Percentiles rank a stretch among this genome's conserved stretches.
Conservation (phyloP, 768 basidiomycete species). For the Punctularia strigosozonata region DNA sequence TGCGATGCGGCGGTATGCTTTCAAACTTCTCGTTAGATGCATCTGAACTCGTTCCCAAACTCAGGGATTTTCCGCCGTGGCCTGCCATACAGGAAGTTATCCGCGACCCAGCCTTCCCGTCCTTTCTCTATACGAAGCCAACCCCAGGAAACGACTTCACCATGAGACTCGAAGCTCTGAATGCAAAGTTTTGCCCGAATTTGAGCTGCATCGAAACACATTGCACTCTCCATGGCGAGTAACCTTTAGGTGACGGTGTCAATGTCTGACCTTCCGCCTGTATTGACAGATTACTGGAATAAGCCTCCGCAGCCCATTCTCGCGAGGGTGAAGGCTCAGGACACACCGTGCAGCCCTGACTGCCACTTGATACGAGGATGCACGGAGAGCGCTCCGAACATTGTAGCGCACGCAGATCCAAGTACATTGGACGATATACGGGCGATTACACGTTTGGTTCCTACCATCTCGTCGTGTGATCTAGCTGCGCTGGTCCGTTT, state of each 20-base stretch:
- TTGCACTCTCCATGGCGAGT: constrained; percentile 32
- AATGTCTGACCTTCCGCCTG: neutral
- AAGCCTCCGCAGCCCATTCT: neutral
- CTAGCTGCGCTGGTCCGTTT: too few species aligned
- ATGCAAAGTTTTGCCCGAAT: constrained; percentile 32
- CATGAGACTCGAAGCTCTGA: constrained; percentile 3
- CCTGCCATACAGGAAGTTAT: neutral
- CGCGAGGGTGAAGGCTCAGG: neutral
- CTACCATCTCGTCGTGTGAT: too few species aligned
- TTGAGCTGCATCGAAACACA: constrained; percentile 37
- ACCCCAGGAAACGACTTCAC: constrained; percentile 2
- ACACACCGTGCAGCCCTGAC: neutral
- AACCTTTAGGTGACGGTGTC: neutral
- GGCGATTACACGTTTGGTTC: too few species aligned
- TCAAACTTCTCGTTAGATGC: neutral
- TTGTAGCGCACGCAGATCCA: too few species aligned
- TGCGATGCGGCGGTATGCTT: neutral
- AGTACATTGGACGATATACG: too few species aligned
- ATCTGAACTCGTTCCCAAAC: neutral
- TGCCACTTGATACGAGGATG: neutral
- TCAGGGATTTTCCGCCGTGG: neutral
- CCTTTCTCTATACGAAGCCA: neutral
- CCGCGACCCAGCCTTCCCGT: neutral
- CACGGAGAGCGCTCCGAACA: too few species aligned
- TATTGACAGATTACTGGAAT: neutral